These are phyloP conservation scores for Rhizopogon rudus DNA, from an alignment of 768 basidiomycete genomes.

Conservation along the genomic window DNA sequence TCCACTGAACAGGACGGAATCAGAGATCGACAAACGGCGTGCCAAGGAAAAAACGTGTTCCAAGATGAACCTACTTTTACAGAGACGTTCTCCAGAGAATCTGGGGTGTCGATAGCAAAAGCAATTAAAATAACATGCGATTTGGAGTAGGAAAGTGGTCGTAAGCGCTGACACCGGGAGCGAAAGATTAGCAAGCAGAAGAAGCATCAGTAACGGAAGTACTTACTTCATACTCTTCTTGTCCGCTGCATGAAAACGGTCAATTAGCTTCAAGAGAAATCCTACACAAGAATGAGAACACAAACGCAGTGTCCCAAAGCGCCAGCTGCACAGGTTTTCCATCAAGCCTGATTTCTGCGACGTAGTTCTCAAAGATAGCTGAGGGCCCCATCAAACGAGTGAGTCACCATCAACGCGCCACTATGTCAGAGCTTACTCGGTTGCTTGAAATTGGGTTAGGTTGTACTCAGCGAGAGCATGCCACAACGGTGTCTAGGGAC, in stretches of 20 bases:
- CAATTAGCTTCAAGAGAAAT: background rate
- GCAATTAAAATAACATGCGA: conserved; percentile 99
- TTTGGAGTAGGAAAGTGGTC: conserved; percentile 96
- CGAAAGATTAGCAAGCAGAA: background rate
- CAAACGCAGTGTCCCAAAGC: conserved; percentile 98
- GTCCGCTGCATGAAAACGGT: conserved; percentile 56
- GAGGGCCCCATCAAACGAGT: conserved; percentile 7
- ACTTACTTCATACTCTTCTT: conserved; percentile 94
- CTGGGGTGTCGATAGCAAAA: conserved; percentile 93
- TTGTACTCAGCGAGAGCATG: background rate
- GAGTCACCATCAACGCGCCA: background rate
- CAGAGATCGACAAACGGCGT: conserved; percentile 7
- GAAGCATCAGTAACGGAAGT: background rate
- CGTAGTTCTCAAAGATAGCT: conserved; percentile 99
- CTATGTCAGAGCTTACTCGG: conserved; percentile 33
- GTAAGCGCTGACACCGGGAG: conserved; percentile 59
- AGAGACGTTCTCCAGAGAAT: conserved; percentile 93
- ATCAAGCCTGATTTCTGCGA: conserved; percentile 96
- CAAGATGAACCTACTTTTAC: conserved; percentile 62
- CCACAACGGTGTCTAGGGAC: conserved; percentile 27
- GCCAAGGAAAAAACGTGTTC: conserved; percentile 1
- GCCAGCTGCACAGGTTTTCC: conserved; percentile 97
- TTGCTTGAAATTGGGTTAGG: conserved; percentile 30
- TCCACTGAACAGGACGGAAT: conserved; percentile 61
- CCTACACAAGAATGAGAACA: conserved; percentile 16